phyloP scores from a whole-genome alignment of 331 rosid species.

The Erythrophleum ivorense region DNA sequence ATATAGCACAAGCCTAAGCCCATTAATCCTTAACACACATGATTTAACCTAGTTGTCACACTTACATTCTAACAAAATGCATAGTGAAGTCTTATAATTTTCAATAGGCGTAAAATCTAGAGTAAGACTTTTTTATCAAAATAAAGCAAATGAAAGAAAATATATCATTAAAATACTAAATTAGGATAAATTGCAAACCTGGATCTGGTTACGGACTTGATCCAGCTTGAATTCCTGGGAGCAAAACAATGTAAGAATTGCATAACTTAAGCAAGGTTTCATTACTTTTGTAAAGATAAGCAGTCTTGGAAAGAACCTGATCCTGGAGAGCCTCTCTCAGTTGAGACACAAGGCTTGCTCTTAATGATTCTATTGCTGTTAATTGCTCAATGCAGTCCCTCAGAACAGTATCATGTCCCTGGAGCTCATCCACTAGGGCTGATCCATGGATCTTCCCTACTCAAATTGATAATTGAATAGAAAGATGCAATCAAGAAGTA shows the following conservation, averaged over 20 bases:
- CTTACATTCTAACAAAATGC: neutral
- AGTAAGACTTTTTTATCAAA: neutral
- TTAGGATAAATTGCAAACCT: conserved; percentile 63
- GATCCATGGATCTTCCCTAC: conserved; percentile 75
- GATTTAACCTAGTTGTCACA: neutral
- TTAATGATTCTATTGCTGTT: conserved; percentile 72
- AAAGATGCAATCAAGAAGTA: conserved; percentile 32
- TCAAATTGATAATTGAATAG: conserved; percentile 32
- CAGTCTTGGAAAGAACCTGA: conserved; percentile 63
- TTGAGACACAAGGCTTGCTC: conserved; percentile 84
- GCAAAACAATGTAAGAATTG: conserved; percentile 44
- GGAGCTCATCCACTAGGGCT: conserved; percentile 71
- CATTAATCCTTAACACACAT: neutral
- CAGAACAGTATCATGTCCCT: conserved; percentile 71
- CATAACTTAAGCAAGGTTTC: conserved; percentile 8
- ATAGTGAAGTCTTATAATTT: neutral
- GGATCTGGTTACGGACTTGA: conserved; percentile 86
- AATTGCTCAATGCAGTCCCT: conserved; percentile 85
- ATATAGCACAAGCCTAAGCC: neutral
- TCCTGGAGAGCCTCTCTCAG: conserved; percentile 90
- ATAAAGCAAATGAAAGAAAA: conserved; percentile 23
- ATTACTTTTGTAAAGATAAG: conserved; percentile 18
- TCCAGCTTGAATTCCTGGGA: conserved; percentile 88
- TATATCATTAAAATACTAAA: neutral
- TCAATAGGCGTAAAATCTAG: neutral